Evolutionary conservation across 345 rosid genomes (phyloP), one percentile per base, ranked within the genome.

Genomic region (Diplotaxis tenuifolia): DNA sequence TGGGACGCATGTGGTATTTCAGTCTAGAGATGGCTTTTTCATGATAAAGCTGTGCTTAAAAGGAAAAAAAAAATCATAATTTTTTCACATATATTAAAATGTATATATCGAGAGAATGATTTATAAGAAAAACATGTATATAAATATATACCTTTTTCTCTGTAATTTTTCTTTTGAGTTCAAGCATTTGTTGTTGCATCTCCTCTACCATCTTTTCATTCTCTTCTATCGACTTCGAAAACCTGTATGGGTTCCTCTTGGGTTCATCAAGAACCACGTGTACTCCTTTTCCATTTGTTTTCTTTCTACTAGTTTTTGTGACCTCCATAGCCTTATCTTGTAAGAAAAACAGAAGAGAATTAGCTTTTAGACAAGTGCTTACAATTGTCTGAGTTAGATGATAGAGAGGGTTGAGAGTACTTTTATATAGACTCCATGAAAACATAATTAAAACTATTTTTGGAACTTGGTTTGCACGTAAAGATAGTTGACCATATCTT

Each of bases 171-270:
- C 9, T 63, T 22, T 62, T 23, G 3, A 62, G 7, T 52, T 16
- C 38, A 62, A 62, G 5, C 9, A 72, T 53, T 62, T 62, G 69
- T 62, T 72, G 62, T 52, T 25, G 40, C 69, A 62, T 62, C 21
- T 72, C 69, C n/a, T 36, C 29, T 22, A 62, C 62, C 53, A 72
- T 52, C 38, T 34, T 62, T 68, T 62, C 75, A 2, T 62, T 62
- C 62, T 12, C 62, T 21, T 62, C 16, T 31, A 49, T 71, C 9
- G 75, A 32, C 23, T 50, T 71, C 0, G 4, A 57, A 34, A 23
- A 7, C 3, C 32, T 16, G 3, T 32, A 12, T 16, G 6, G 38
- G 25, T 53, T 53, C 56, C 56, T 19, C 25, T 60, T 60, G 10
- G 21, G 11, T n/a, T 25, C 59, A 60, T 45, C 47, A 7, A 40